Evolutionary conservation across 2,329 filamentous ascomycete genomes (phyloP).

Genomic region (Amauroascus niger): DNA sequence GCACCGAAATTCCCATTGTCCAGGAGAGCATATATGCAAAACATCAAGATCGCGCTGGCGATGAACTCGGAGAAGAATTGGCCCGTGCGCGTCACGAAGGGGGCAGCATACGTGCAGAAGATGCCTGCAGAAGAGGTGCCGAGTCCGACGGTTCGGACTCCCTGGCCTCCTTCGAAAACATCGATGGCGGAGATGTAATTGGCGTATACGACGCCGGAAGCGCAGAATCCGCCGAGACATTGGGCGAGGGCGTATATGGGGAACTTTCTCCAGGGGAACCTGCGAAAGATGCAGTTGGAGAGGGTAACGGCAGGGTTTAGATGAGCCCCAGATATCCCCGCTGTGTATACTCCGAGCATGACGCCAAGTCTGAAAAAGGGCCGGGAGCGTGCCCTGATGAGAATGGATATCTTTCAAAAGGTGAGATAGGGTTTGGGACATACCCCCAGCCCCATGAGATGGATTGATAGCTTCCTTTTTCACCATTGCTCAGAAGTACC

Average conservation of each 20-base stretch:
- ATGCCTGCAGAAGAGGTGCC: conserved; percentile 56
- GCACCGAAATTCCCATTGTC: conserved; percentile 42
- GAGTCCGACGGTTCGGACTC: conserved; percentile 52
- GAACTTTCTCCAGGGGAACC: conserved; percentile 59
- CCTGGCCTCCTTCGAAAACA: conserved; percentile 48
- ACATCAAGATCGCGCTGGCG: conserved; percentile 58
- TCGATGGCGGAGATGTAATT: conserved; percentile 59
- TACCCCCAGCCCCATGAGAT: conserved; percentile 45
- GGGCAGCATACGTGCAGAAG: conserved; percentile 60
- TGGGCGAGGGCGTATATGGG: conserved; percentile 59
- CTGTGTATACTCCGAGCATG: conserved; percentile 57
- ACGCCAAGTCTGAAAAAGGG: conserved; percentile 47
- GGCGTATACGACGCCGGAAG: conserved; percentile 50
- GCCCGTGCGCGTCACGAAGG: conserved; percentile 53
- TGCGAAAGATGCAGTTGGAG: conserved; percentile 57
- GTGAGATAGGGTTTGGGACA: conserved; percentile 16
- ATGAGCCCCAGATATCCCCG: conserved; percentile 54
- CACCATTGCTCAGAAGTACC: conserved; percentile 48
- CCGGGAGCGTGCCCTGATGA: background rate
- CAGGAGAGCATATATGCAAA: conserved; percentile 60
- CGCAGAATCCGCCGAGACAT: conserved; percentile 56
- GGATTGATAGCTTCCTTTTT: conserved; percentile 43
- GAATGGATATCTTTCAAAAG: background rate
- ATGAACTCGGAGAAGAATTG: conserved; percentile 66
- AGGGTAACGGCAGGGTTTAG: conserved; percentile 64